These are phyloP conservation scores for Sphaerobolus stellatus DNA, from an alignment of 1,284 basidiomycete species.

Conservation along the genomic window DNA sequence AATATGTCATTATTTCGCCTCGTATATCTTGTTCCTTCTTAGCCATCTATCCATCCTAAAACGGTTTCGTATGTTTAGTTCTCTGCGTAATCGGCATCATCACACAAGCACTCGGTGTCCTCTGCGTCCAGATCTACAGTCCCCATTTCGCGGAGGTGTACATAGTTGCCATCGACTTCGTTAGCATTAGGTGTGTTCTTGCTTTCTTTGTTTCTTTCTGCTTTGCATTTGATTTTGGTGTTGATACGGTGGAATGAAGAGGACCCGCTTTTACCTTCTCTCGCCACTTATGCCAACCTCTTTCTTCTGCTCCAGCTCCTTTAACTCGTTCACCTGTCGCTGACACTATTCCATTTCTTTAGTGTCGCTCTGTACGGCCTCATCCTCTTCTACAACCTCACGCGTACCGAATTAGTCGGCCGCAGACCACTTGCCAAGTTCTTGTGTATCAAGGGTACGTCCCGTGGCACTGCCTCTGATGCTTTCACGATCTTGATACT, in stretches of 20 bases:
- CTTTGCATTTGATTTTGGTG: too few relatives aligned
- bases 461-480: too few relatives aligned
- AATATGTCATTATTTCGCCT: constrained; percentile 81
- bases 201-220: too few relatives aligned
- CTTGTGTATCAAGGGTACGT: constrained; percentile 61
- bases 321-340: background rate
- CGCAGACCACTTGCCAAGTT: constrained; percentile 83
- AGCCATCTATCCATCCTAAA: background rate
- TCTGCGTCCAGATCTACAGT: constrained; percentile 66
- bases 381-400: constrained; percentile 79
- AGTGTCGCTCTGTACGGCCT: constrained; percentile 80
- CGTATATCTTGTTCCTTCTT: constrained; percentile 36
- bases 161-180: constrained; percentile 67
- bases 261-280: too few relatives aligned
- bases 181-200: constrained; percentile 67
- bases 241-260: too few relatives aligned
- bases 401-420: constrained; percentile 71
- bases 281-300: too few relatives aligned
- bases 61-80: constrained; percentile 27
- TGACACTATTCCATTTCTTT: constrained; percentile 7
- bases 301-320: too few relatives aligned
- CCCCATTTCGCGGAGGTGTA: constrained; percentile 69
- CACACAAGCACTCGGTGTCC: constrained; percentile 61
- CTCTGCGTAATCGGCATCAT: constrained; percentile 75
- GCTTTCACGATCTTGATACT: constrained; percentile 10